Evolutionary conservation across 805 yeast genomes (phyloP), one percentile per base, ranked within the genome.

Genomic region (Saturnispora zaruensis): DNA sequence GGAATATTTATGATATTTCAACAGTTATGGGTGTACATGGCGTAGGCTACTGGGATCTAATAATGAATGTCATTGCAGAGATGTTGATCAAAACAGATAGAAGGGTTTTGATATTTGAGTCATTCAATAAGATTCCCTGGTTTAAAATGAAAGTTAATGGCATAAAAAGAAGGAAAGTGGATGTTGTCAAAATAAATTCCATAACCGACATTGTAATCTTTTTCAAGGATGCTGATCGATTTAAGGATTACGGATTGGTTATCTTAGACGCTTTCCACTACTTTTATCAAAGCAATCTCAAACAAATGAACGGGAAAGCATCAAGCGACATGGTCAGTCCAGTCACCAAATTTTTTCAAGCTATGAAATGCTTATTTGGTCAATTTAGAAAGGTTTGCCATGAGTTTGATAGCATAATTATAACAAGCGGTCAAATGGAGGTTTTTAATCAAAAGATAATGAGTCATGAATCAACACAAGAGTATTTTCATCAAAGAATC

Each of bases 391-490:
- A 37, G 7, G 2, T 41, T 3, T 40, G 49, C 23, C 18, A 53
- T 9, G 30, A 34, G 14, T 42, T 55, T n/a, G 32, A 53, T 7
- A 41, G 52, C 4, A 45, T 59, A 5, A 32, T 61, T 14, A 47
- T 65, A n/a, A 63, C 67, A 3, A 54, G 60, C 0, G 68, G 68
- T 1, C 56, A 57, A 24, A 57, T 64, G 63, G 59, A 56, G 3
- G 56, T 55, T 18, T 53, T 58, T 20, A 59, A 51, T 18, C 67
- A 65, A 47, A 57, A 25, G 58, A 63, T 23, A 16, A 51, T 46
- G 14, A 54, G 51, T 21, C 42, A 45, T 14, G 54, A 41, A 9
- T 51, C 44, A 20, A 25, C 11, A 26, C 32, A 25, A 16, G 44
- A 46, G 1, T 58, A 49, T 25, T 56, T 63, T 9, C 52, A 54